phyloP scores from a whole-genome alignment of 2,329 filamentous ascomycete species.

The Diaporthe amygdali region DNA sequence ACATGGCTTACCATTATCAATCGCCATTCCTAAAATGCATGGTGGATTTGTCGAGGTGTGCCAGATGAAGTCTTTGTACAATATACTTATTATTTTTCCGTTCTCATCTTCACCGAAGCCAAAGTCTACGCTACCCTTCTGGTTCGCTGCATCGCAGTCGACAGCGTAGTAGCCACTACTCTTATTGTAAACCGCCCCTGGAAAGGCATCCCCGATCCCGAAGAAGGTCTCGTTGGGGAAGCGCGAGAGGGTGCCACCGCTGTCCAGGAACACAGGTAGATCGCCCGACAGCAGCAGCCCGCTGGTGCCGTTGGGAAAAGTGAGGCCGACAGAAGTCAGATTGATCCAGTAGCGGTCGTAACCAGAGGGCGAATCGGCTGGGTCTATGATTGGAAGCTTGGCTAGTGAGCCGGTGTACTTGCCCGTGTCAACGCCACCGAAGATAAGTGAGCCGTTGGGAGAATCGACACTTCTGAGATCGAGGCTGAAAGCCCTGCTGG shows the following conservation, averaged over 20 bases:
- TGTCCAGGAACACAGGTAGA: conserved; percentile 48
- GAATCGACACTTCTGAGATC: conserved; percentile 51
- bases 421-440: conserved; percentile 57
- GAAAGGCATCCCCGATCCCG: conserved; percentile 47
- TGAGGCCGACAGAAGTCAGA: conserved; percentile 33
- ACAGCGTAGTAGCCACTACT: conserved; percentile 49
- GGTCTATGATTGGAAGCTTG: conserved; percentile 46
- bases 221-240: conserved; percentile 49
- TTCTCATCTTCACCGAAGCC: conserved; percentile 42
- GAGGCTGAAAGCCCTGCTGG: conserved; percentile 55
- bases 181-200: conserved; percentile 42
- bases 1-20: conserved; percentile 14
- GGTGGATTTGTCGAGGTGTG: conserved; percentile 37
- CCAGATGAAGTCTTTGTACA: conserved; percentile 55
- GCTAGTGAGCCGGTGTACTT: conserved; percentile 55
- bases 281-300: conserved; percentile 29
- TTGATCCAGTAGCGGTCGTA: conserved; percentile 40
- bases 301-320: conserved; percentile 27
- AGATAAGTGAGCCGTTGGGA: conserved; percentile 54
- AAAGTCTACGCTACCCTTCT: conserved; percentile 52
- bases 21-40: conserved; percentile 47
- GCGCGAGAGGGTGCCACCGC: conserved; percentile 54
- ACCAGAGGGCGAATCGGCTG: conserved; percentile 24
- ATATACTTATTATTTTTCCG: conserved; percentile 44
- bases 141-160: conserved; percentile 44